These are phyloP conservation scores for Coniochaeta ligniaria DNA, from an alignment of 2,329 filamentous ascomycete species.

Conservation along the genomic window DNA sequence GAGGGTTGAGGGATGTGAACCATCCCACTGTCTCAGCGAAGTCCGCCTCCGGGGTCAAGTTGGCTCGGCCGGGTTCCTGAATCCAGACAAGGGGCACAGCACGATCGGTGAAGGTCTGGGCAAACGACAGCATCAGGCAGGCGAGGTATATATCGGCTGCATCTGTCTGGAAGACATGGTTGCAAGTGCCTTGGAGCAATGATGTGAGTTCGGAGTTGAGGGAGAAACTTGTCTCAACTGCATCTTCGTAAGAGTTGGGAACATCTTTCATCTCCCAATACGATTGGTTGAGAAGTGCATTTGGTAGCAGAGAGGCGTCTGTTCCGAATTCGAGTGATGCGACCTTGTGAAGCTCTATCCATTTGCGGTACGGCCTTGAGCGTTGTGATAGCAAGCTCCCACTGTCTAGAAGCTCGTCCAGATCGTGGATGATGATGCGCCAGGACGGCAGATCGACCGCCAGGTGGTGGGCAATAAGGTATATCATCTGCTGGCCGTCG, in stretches of 20 bases:
- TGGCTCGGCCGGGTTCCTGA: conserved; percentile 41
- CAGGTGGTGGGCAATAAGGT: conserved; percentile 43
- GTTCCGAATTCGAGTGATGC: background rate
- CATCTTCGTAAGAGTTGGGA: conserved; percentile 38
- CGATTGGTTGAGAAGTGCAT: conserved; percentile 26
- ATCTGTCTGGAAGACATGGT: conserved; percentile 42
- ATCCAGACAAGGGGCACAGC: conserved; percentile 45
- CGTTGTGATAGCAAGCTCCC: conserved; percentile 35
- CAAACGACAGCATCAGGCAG: conserved; percentile 47
- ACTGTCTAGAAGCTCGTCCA: conserved; percentile 39
- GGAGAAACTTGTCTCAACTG: conserved; percentile 31
- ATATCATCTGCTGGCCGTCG: conserved; percentile 38
- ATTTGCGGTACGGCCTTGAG: conserved; percentile 40
- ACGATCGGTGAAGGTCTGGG: conserved; percentile 46
- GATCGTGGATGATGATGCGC: conserved; percentile 40
- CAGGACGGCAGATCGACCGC: conserved; percentile 44
- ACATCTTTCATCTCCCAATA: conserved; percentile 40
- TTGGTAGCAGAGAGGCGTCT: conserved; percentile 26
- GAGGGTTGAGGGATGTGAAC: conserved; percentile 51
- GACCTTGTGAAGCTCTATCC: conserved; percentile 36
- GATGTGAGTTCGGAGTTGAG: conserved; percentile 33
- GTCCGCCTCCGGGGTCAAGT: conserved; percentile 37
- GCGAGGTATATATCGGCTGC: conserved; percentile 46
- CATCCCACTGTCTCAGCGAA: conserved; percentile 51
- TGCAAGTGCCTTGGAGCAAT: conserved; percentile 33